phyloP scores from a whole-genome alignment of 2,329 filamentous ascomycete species.

The Hypocrella siamensis region DNA sequence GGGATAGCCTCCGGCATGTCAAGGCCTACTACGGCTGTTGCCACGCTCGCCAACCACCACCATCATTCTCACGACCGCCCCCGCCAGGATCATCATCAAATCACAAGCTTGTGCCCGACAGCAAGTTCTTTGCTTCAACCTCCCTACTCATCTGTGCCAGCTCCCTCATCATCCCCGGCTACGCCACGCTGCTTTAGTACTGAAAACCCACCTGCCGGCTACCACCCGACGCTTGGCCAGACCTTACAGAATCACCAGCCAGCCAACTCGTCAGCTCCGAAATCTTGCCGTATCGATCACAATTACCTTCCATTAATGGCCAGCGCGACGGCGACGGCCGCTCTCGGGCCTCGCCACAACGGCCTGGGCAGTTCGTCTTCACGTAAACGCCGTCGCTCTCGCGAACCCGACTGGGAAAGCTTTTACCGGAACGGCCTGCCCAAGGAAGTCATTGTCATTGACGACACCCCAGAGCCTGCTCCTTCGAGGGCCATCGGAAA shows the following conservation, averaged over 20 bases:
- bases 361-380: slow-evolving; percentile 12
- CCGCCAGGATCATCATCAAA: slow-evolving; percentile 8
- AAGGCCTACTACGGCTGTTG: slow-evolving; percentile 64
- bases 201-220: slow-evolving; percentile 10
- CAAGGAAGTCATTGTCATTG: slow-evolving; percentile 75
- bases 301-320: slow-evolving; percentile 10
- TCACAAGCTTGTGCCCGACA: neutral
- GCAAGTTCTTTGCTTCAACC: slow-evolving; percentile 11
- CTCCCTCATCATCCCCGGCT: no score
- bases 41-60: slow-evolving; percentile 52
- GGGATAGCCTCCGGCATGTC: slow-evolving; percentile 47
- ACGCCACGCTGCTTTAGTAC: no score
- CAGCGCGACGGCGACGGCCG: slow-evolving; percentile 4
- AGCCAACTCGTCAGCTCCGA: slow-evolving; percentile 9
- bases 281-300: slow-evolving; percentile 5
- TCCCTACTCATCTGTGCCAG: slow-evolving; percentile 6
- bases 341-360: slow-evolving; percentile 13
- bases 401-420: slow-evolving; percentile 59
- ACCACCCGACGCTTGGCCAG: slow-evolving; percentile 17
- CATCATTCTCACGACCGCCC: slow-evolving; percentile 4
- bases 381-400: slow-evolving; percentile 40
- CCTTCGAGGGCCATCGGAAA: no score
- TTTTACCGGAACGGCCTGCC: slow-evolving; percentile 76
- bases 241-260: slow-evolving; percentile 10
- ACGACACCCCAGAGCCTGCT: slow-evolving; percentile 50